Conservation (phyloP, 306 rosid species). For the Ceratonia siliqua region DNA sequence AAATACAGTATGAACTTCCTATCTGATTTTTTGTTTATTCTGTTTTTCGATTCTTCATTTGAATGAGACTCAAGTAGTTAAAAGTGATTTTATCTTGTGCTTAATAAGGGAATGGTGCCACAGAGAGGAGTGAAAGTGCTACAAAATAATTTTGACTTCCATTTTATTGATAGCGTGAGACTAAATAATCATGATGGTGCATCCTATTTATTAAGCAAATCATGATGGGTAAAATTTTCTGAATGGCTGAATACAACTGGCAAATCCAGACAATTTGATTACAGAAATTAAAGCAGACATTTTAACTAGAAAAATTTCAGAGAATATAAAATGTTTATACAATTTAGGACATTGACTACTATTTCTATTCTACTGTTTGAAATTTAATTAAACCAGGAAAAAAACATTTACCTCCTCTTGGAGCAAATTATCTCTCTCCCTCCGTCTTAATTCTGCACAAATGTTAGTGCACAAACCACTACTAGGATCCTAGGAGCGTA, state of each 20-base stretch:
- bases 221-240: neutral
- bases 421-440: neutral
- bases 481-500: neutral
- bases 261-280: neutral
- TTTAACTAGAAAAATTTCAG: too few species aligned
- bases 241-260: too few species aligned
- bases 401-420: too few species aligned
- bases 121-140: constrained; percentile 14
- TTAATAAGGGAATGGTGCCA: neutral
- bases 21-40: neutral
- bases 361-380: too few species aligned
- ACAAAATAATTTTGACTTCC: constrained; percentile 26
- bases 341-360: too few species aligned
- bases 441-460: neutral
- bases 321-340: too few species aligned
- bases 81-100: neutral
- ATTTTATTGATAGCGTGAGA: constrained; percentile 25
- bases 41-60: neutral
- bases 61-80: neutral
- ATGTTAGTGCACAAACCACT: neutral
- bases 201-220: neutral
- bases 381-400: too few species aligned
- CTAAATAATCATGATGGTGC: constrained; percentile 18
- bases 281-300: too few species aligned
- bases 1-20: neutral